Conservation (phyloP, 2,329 filamentous ascomycete species). For the Claviceps paspali region DNA sequence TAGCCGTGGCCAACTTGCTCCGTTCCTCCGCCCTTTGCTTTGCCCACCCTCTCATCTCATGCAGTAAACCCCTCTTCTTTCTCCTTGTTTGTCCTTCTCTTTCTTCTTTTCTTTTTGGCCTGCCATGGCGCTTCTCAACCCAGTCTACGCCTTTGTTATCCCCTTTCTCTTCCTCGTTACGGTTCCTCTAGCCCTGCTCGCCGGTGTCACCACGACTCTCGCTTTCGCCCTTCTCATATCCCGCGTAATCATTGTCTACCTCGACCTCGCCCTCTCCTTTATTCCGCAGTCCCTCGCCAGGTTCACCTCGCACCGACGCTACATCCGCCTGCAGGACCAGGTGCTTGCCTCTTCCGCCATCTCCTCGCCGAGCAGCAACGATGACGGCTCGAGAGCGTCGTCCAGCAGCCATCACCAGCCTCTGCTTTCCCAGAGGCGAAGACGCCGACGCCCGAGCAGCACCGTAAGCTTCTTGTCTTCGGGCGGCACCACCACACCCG, state of each 20-base stretch:
- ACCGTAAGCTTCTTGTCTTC: slow-evolving; percentile 16
- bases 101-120: not conserved
- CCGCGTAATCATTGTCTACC: slow-evolving; percentile 45
- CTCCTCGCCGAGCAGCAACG: slow-evolving; percentile 9
- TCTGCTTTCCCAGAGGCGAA: slow-evolving; percentile 10
- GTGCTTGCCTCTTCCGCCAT: slow-evolving; percentile 7
- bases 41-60: too few relatives aligned
- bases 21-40: too few relatives aligned
- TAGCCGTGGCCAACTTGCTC: too few relatives aligned
- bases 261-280: slow-evolving; percentile 44
- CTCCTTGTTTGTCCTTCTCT: not conserved
- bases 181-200: slow-evolving; percentile 46
- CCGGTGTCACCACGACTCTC: slow-evolving; percentile 45
- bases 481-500: slow-evolving; percentile 17
- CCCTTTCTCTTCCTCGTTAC: slow-evolving; percentile 49
- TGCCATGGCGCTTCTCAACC: slow-evolving; percentile 37
- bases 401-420: slow-evolving; percentile 7
- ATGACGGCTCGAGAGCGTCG: slow-evolving; percentile 7
- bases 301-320: slow-evolving; percentile 17
- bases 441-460: slow-evolving; percentile 21
- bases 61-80: too few relatives aligned
- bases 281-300: slow-evolving; percentile 38
- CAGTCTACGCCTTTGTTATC: slow-evolving; percentile 39
- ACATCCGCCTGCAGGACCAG: slow-evolving; percentile 1
- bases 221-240: slow-evolving; percentile 47